These are phyloP conservation scores for Rhypophila decipiens DNA, from an alignment of 495 filamentous ascomycete genomes.

Conservation along the genomic window DNA sequence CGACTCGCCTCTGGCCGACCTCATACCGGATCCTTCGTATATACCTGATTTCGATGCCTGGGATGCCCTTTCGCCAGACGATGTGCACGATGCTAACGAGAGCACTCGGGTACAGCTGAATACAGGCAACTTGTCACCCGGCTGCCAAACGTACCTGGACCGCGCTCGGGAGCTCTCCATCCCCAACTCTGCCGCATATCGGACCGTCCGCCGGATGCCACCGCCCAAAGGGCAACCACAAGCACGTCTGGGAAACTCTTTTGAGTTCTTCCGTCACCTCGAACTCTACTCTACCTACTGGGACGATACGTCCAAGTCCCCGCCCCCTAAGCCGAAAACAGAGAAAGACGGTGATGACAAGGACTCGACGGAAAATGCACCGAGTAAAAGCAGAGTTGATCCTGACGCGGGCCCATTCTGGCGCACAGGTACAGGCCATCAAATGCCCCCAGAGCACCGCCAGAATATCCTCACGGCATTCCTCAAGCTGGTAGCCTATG, in stretches of 20 bases:
- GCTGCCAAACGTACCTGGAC: slow-evolving; percentile 45
- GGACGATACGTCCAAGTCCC: slow-evolving; percentile 44
- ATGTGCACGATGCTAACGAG: slow-evolving; percentile 34
- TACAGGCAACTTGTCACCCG: slow-evolving; percentile 43
- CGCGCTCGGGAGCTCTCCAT: slow-evolving; percentile 45
- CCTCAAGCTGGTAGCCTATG: slow-evolving; percentile 71
- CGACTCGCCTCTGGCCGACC: slow-evolving; percentile 33
- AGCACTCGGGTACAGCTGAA: slow-evolving; percentile 35
- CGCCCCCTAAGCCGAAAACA: slow-evolving; percentile 3
- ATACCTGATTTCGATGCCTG: slow-evolving; percentile 42
- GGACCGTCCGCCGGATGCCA: slow-evolving; percentile 45
- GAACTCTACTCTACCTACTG: slow-evolving; percentile 46
- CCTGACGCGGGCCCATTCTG: slow-evolving; percentile 12
- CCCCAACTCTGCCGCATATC: slow-evolving; percentile 44
- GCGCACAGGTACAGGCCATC: slow-evolving; percentile 55
- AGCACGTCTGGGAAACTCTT: slow-evolving; percentile 48
- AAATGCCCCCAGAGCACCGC: slow-evolving; percentile 73
- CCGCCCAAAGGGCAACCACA: slow-evolving; percentile 39
- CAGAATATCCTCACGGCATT: slow-evolving; percentile 64
- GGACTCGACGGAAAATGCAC: slow-evolving; percentile 10
- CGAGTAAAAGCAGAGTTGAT: slow-evolving; percentile 6
- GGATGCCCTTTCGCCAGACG: slow-evolving; percentile 38
- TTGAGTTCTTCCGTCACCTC: slow-evolving; percentile 51
- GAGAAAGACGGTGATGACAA: slow-evolving; percentile 11
- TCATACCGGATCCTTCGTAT: slow-evolving; percentile 42